phyloP scores from a whole-genome alignment of 139 green algal species.

The Chlorella sp. region DNA sequence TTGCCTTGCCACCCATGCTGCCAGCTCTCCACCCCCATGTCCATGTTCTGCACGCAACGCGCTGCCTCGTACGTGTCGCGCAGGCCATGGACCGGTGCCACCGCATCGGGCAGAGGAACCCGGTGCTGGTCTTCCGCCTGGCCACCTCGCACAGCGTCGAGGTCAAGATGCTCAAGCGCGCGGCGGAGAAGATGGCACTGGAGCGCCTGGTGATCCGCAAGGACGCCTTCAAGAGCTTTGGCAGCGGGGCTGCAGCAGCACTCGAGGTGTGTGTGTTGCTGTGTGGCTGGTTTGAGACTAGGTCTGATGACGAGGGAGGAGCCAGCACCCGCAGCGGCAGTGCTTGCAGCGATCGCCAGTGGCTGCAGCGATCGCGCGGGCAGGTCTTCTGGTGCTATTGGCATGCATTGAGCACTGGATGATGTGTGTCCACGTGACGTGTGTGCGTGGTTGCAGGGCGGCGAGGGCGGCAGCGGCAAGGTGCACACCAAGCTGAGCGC shows the following conservation, averaged over 20 bases:
- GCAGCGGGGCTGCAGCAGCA: slow-evolving; percentile 7
- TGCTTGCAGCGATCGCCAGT: too few relatives aligned
- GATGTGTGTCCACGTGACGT: too few relatives aligned
- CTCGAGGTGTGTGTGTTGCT: too few relatives aligned
- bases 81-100: slow-evolving; percentile 99
- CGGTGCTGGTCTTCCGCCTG: slow-evolving; percentile 93
- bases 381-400: not conserved
- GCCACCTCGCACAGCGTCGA: slow-evolving; percentile 90
- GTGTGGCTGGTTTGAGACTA: too few relatives aligned
- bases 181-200: slow-evolving; percentile 88
- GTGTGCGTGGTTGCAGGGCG: too few relatives aligned
- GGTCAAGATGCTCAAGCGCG: slow-evolving; percentile 83
- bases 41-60: too few relatives aligned
- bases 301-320: too few relatives aligned
- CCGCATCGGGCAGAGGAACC: slow-evolving; percentile 92
- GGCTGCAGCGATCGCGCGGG: too few relatives aligned
- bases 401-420: not conserved
- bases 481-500: slow-evolving; percentile 39
- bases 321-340: not conserved
- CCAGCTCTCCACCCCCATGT: too few relatives aligned
- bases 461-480: not conserved
- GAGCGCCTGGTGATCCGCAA: slow-evolving; percentile 93
- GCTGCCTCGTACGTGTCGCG: too few relatives aligned
- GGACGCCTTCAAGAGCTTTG: slow-evolving; percentile 80
- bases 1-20: too few relatives aligned